A percentile compares a stretch with the other conserved stretches of the same genome.
Evolutionary conservation across 768 basidiomycete genomes (phyloP).

Genomic region (Dictyophora rubrovolvata): DNA sequence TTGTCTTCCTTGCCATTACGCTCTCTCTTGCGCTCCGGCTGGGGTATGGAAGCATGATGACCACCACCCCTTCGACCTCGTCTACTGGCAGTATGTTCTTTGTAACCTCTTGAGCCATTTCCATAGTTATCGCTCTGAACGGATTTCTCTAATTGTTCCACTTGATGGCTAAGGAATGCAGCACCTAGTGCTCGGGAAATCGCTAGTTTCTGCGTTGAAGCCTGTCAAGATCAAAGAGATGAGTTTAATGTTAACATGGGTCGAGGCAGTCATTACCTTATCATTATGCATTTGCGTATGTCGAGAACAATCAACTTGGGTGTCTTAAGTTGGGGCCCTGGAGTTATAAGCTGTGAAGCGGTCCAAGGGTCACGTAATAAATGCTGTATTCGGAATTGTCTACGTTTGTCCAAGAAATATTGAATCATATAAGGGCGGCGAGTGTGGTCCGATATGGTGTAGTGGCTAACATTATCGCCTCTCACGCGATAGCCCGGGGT

Average conservation of each 20-base stretch:
- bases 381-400: not conserved
- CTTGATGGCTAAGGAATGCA: constrained; percentile 79
- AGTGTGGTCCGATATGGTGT: constrained; percentile 11
- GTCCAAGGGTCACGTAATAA: not conserved
- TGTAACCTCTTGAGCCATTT: constrained; percentile 1
- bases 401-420: not conserved
- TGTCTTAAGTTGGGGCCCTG: not conserved
- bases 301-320: not conserved
- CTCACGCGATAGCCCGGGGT: constrained; percentile 15
- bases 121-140: constrained; percentile 24
- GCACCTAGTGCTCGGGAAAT: constrained; percentile 85
- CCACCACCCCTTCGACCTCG: constrained; percentile 10
- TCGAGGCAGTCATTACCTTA: not conserved
- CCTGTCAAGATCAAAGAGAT: not conserved
- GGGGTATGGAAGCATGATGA: not conserved
- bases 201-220: constrained; percentile 46
- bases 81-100: constrained; percentile 8
- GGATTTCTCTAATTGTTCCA: constrained; percentile 77
- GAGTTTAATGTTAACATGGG: not conserved
- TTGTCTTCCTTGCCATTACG: not conserved
- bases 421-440: not conserved
- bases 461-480: constrained; percentile 15
- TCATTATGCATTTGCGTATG: not conserved
- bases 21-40: constrained; percentile 1
- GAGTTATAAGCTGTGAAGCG: not conserved